Percentiles rank a stretch among this genome's conserved stretches.
Conservation (phyloP, 176 grass and related monocot species). For the Triticum urartu region DNA sequence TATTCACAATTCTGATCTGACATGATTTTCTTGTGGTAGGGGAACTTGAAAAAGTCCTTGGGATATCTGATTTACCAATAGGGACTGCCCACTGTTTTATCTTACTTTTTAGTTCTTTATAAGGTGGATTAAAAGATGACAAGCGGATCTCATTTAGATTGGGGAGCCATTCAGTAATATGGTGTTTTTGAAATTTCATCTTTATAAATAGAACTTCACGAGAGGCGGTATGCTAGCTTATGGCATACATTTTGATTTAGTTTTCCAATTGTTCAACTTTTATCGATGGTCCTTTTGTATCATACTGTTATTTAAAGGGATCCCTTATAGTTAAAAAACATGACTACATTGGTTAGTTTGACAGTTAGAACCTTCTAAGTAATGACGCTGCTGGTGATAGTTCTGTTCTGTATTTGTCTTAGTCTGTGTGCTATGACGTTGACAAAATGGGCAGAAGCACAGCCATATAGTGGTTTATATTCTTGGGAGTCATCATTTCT, state of each 20-base stretch:
- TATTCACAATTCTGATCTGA: background rate
- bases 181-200: background rate
- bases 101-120: background rate
- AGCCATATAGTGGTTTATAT: background rate
- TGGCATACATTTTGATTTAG: background rate
- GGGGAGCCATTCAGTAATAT: constrained; percentile 27
- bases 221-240: constrained; percentile 1
- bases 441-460: background rate
- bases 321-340: background rate
- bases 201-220: background rate
- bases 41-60: background rate
- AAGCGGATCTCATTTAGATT: background rate
- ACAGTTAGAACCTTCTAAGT: background rate
- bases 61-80: background rate
- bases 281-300: background rate
- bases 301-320: background rate
- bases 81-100: background rate
- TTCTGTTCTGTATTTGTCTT: constrained; percentile 1
- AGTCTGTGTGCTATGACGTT: background rate
- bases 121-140: background rate
- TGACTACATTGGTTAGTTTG: background rate
- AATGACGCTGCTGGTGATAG: background rate
- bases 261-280: constrained; percentile 13
- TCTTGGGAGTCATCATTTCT: background rate
- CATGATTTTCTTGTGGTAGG: background rate